Percentiles rank a stretch among this genome's conserved stretches.
Evolutionary conservation across 2,329 filamentous ascomycete species (phyloP).

Genomic region (Colletotrichum euphorbiae): DNA sequence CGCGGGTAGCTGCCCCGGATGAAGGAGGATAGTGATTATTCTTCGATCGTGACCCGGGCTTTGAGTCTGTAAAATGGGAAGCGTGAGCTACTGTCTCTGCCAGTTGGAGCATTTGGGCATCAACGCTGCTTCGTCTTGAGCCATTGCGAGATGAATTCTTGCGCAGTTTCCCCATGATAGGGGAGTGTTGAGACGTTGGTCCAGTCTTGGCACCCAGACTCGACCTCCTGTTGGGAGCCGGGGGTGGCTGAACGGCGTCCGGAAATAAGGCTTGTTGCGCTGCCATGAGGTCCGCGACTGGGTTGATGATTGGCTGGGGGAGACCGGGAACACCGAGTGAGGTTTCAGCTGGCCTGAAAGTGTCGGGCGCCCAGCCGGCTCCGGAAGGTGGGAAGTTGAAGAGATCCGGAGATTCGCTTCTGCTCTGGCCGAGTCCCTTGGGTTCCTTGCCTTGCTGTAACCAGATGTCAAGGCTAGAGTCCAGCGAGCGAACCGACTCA

Average conservation of each 20-base stretch:
- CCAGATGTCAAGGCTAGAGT: constrained; percentile 69
- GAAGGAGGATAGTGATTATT: constrained; percentile 63
- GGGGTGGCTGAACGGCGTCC: constrained; percentile 52
- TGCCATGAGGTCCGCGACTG: constrained; percentile 60
- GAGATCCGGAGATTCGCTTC: constrained; percentile 61
- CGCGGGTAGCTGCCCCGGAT: constrained; percentile 55
- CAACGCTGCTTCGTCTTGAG: constrained; percentile 48
- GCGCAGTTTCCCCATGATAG: constrained; percentile 42
- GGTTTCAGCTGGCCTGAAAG: constrained; percentile 55
- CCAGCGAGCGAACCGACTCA: constrained; percentile 55
- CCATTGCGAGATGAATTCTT: constrained; percentile 44
- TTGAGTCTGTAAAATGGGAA: constrained; percentile 41
- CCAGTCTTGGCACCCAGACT: constrained; percentile 63
- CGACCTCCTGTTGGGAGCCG: constrained; percentile 64
- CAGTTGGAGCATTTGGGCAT: constrained; percentile 44
- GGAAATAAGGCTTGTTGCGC: constrained; percentile 54
- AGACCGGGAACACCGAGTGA: constrained; percentile 46
- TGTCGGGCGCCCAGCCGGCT: constrained; percentile 60
- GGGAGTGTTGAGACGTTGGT: constrained; percentile 43
- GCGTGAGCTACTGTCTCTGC: constrained; percentile 42
- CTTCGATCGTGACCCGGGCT: constrained; percentile 44
- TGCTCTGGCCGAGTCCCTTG: constrained; percentile 44
- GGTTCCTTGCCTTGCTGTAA: constrained; percentile 60
- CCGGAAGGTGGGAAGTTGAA: constrained; percentile 62
- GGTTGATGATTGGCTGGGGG: constrained; percentile 52